Conservation (phyloP, 1,284 basidiomycete species). For the Leccinum subrobustum region DNA sequence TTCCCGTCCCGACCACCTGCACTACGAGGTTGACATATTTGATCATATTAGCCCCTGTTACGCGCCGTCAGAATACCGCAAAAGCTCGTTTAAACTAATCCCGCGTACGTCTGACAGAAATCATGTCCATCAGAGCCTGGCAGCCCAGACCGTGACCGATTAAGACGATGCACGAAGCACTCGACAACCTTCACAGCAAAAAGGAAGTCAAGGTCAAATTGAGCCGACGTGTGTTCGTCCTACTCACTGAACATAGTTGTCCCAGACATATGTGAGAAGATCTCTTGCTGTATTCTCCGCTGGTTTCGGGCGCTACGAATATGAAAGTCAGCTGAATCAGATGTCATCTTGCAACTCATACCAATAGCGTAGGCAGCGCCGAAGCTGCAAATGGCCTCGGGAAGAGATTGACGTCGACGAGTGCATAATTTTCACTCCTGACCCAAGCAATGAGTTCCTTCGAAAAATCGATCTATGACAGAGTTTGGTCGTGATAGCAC, state of each 20-base stretch:
- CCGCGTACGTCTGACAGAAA: conserved; percentile 64
- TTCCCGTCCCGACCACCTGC: conserved; percentile 73
- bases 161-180: conserved; percentile 71
- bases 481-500: conserved; percentile 2
- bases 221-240: background rate
- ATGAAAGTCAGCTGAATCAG: background rate
- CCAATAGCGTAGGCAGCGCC: conserved; percentile 31
- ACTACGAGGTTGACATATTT: conserved; percentile 66
- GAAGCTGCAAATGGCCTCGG: conserved; percentile 54
- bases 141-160: conserved; percentile 89
- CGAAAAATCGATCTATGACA: conserved; percentile 78
- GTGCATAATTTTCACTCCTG: conserved; percentile 57
- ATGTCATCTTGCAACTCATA: conserved; percentile 21
- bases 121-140: conserved; percentile 69
- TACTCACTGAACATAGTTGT: conserved; percentile 86
- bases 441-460: conserved; percentile 81
- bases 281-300: conserved; percentile 41
- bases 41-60: conserved; percentile 51
- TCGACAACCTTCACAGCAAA: conserved; percentile 54
- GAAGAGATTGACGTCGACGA: conserved; percentile 89
- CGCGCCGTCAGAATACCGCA: background rate
- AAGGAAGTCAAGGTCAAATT: background rate
- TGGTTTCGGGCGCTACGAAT: conserved; percentile 27
- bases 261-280: conserved; percentile 86
- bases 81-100: conserved; percentile 1